Evolutionary conservation across 2,329 filamentous ascomycete species (phyloP).

Genomic region (Nigrospora oryzae): DNA sequence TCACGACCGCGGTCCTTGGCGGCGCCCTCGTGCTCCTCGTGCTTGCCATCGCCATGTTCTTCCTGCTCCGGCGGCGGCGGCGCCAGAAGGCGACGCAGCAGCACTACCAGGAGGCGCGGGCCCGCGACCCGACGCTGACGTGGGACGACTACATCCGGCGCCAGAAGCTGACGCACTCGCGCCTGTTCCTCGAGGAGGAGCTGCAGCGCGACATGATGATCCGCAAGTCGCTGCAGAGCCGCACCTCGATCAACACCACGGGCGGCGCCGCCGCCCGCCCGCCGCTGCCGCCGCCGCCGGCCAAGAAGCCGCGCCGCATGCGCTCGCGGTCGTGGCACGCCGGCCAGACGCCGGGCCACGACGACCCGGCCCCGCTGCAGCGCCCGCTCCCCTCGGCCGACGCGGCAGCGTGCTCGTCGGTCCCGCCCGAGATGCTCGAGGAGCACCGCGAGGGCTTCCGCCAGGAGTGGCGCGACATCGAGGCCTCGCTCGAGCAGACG

Average conservation of each 20-base stretch:
- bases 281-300: neutral
- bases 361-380: neutral
- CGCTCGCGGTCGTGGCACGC: neutral
- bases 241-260: constrained; percentile 6
- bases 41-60: neutral
- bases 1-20: constrained; percentile 2
- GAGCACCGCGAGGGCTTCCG: constrained; percentile 1
- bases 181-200: constrained; percentile 11
- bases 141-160: constrained; percentile 11
- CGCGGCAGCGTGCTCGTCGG: too few relatives aligned
- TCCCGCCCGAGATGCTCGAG: neutral
- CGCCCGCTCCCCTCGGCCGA: too few relatives aligned
- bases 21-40: neutral
- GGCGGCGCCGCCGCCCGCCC: neutral
- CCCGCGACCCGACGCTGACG: constrained; percentile 10
- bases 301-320: neutral
- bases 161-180: constrained; percentile 9
- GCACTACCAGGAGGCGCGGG: constrained; percentile 6
- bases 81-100: constrained; percentile 1
- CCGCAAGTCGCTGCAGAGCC: constrained; percentile 12
- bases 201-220: constrained; percentile 11
- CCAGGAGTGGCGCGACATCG: constrained; percentile 1
- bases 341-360: neutral
- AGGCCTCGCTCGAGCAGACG: constrained; percentile 1
- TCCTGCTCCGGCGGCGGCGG: constrained; percentile 4